A percentile compares a stretch with the other conserved stretches of the same genome.
Conservation (phyloP, 164 flowering plant species). For the Nymphaea colorata region DNA sequence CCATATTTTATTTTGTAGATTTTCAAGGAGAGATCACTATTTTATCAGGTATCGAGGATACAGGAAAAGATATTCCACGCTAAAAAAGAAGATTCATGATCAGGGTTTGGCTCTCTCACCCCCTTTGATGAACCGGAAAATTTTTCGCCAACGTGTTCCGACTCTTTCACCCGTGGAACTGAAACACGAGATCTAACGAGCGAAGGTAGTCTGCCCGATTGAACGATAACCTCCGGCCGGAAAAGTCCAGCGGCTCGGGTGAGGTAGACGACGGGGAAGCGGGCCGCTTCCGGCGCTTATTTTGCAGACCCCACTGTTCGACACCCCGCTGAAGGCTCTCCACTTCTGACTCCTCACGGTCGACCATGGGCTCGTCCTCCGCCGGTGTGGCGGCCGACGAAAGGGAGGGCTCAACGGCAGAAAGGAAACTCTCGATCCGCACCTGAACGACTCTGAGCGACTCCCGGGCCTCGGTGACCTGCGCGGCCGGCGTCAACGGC, state of each 20-base stretch:
- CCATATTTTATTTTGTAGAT: no score
- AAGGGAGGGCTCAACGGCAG: not conserved
- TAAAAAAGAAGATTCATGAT: no score
- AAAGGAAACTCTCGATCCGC: conserved; percentile 1
- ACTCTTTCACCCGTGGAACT: conserved; percentile 3
- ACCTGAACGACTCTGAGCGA: conserved; percentile 1
- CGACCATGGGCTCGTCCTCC: conserved; percentile 3
- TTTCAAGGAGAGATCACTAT: no score
- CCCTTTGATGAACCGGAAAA: no score
- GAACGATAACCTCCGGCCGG: not conserved
- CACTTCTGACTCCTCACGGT: not conserved
- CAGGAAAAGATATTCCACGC: no score
- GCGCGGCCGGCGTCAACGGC: not conserved
- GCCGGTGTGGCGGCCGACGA: not conserved
- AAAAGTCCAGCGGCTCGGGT: not conserved
- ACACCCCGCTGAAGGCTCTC: not conserved
- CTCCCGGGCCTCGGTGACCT: not conserved
- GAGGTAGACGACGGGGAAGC: not conserved
- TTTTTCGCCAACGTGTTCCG: no score
- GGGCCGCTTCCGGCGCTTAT: conserved; percentile 5
- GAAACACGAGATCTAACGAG: conserved; percentile 2
- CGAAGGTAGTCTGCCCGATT: not conserved
- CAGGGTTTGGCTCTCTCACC: no score
- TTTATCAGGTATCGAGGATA: no score
- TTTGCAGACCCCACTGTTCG: not conserved